A percentile compares a stretch with the other conserved stretches of the same genome.
Evolutionary conservation across 163 green algal species (phyloP).

Genomic region (Scenedesmus sp.): DNA sequence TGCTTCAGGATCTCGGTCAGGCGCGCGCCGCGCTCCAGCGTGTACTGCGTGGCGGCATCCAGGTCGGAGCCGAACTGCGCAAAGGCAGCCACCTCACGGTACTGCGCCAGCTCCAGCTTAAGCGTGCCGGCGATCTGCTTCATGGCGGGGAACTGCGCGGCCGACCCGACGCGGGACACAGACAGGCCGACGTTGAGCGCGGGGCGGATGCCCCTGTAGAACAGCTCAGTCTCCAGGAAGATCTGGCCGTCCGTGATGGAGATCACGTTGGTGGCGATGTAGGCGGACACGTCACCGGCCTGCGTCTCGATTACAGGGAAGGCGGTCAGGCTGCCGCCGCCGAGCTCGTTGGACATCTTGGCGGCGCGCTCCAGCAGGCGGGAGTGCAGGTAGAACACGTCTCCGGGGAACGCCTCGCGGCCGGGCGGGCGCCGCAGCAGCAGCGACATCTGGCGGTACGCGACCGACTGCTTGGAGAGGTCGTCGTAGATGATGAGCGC

Average conservation of each 20-base stretch:
- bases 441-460: constrained; percentile 94
- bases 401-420: constrained; percentile 91
- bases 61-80: constrained; percentile 95
- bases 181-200: constrained; percentile 91
- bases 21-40: constrained; percentile 90
- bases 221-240: constrained; percentile 94
- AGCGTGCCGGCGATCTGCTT: constrained; percentile 80
- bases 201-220: constrained; percentile 93
- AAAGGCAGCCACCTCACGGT: constrained; percentile 75
- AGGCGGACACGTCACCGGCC: constrained; percentile 86
- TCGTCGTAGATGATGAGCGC: constrained; percentile 94
- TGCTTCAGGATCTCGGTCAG: constrained; percentile 97
- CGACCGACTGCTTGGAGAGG: constrained; percentile 91
- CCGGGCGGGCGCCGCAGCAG: constrained; percentile 90
- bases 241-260: constrained; percentile 96
- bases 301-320: constrained; percentile 92
- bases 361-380: constrained; percentile 89
- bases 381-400: constrained; percentile 95
- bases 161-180: constrained; percentile 90
- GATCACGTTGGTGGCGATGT: constrained; percentile 96
- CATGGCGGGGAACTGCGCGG: constrained; percentile 93
- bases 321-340: constrained; percentile 85
- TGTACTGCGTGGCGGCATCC: constrained; percentile 93
- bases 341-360: constrained; percentile 84
- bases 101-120: constrained; percentile 55